phyloP scores from a whole-genome alignment of 805 yeast genomes.

The Cyberlindnera xylosilytica region DNA sequence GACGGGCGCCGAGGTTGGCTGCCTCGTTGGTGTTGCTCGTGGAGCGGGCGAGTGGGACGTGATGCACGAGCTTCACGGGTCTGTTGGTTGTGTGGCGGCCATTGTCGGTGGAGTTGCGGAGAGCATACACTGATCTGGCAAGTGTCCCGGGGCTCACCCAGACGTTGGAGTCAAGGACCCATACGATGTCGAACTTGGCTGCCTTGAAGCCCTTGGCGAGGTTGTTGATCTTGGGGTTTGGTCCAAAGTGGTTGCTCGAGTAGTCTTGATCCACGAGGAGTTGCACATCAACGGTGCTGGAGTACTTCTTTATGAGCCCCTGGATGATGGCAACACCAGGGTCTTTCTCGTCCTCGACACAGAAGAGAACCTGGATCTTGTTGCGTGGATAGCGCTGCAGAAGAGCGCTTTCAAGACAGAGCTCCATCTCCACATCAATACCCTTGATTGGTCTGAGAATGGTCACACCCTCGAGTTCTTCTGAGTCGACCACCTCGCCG shows the following conservation, averaged over 20 bases:
- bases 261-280: constrained; percentile 49
- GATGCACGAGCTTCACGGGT: constrained; percentile 71
- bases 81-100: constrained; percentile 37
- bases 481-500: constrained; percentile 17
- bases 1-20: constrained; percentile 49
- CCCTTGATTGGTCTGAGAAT: constrained; percentile 84
- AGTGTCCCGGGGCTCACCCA: constrained; percentile 69
- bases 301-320: constrained; percentile 47
- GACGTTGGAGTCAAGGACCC: constrained; percentile 87
- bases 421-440: constrained; percentile 67
- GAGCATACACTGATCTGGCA: constrained; percentile 56
- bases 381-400: constrained; percentile 61
- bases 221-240: constrained; percentile 87
- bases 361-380: constrained; percentile 67
- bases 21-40: constrained; percentile 20
- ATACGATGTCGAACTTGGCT: constrained; percentile 70
- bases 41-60: constrained; percentile 66
- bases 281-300: constrained; percentile 49
- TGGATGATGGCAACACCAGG: constrained; percentile 60
- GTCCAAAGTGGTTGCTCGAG: constrained; percentile 55
- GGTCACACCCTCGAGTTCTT: constrained; percentile 61
- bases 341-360: constrained; percentile 64
- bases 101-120: constrained; percentile 48
- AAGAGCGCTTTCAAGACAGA: constrained; percentile 67
- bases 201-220: constrained; percentile 71